Conservation (phyloP, 352 stramenopile genomes). For the Phytophthora litchii region DNA sequence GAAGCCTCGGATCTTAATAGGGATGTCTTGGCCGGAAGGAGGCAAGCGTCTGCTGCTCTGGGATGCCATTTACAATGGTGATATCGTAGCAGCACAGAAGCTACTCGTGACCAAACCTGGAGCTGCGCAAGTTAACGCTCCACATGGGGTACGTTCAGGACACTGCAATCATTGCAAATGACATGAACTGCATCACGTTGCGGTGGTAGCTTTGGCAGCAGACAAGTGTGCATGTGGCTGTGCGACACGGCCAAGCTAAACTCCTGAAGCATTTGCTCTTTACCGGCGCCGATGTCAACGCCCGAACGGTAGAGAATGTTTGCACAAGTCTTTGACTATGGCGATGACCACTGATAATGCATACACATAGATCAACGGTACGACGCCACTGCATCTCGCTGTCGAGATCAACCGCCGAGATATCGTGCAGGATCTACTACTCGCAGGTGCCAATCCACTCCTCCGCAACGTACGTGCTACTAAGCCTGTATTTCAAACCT, state of each 20-base stretch:
- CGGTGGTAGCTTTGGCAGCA: conserved; percentile 56
- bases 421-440: conserved; percentile 61
- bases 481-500: not conserved
- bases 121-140: conserved; percentile 51
- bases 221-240: conserved; percentile 64
- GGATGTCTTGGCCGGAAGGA: conserved; percentile 44
- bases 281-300: conserved; percentile 47
- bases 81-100: conserved; percentile 43
- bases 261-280: conserved; percentile 66
- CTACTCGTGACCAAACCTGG: conserved; percentile 37
- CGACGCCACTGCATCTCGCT: conserved; percentile 65
- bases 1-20: conserved; percentile 20
- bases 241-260: conserved; percentile 56
- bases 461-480: conserved; percentile 51
- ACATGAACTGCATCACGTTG: not conserved
- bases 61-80: conserved; percentile 63
- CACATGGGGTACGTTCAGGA: conserved; percentile 45
- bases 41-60: conserved; percentile 54
- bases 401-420: conserved; percentile 54
- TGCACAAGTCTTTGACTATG: not conserved
- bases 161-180: not conserved
- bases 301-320: conserved; percentile 48
- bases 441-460: conserved; percentile 59
- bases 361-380: conserved; percentile 55
- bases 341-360: not conserved